Percentiles rank a stretch among this genome's conserved stretches.
Conservation (phyloP, 495 filamentous ascomycete species). For the Clavariopsis aquatica region DNA sequence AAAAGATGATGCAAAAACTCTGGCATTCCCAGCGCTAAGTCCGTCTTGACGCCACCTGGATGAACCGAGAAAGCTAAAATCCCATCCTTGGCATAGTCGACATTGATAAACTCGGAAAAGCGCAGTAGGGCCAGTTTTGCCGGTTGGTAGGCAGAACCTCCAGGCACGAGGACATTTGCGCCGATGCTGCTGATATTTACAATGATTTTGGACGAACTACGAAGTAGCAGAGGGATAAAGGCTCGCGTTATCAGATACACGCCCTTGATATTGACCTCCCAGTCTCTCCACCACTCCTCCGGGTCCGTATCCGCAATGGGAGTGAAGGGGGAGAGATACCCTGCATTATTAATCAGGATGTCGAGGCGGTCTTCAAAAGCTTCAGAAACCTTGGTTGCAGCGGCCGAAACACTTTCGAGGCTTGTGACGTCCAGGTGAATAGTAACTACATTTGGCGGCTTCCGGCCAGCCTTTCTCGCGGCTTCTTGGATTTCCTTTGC, state of each 20-base stretch:
- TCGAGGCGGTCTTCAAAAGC: constrained; percentile 49
- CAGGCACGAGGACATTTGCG: constrained; percentile 40
- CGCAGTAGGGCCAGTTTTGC: constrained; percentile 53
- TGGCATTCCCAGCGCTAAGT: constrained; percentile 37
- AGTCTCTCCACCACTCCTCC: constrained; percentile 51
- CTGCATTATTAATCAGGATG: constrained; percentile 60
- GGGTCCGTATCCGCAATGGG: constrained; percentile 50
- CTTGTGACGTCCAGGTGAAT: constrained; percentile 52
- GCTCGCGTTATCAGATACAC: constrained; percentile 48
- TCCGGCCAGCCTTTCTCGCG: constrained; percentile 44
- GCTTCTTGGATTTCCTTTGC: constrained; percentile 44
- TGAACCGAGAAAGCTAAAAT: constrained; percentile 54
- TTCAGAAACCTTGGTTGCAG: constrained; percentile 41
- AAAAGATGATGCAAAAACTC: constrained; percentile 38
- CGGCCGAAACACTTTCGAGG: constrained; percentile 44
- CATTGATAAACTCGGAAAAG: constrained; percentile 50
- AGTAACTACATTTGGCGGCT: constrained; percentile 48
- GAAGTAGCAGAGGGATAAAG: constrained; percentile 51
- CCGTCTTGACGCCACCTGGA: constrained; percentile 54
- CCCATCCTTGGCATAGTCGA: constrained; percentile 52
- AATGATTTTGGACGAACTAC: constrained; percentile 50
- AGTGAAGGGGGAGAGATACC: constrained; percentile 43
- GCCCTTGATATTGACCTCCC: constrained; percentile 53
- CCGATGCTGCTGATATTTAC: constrained; percentile 52
- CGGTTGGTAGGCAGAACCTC: constrained; percentile 48